phyloP scores from a whole-genome alignment of 2,329 filamentous ascomycete species.

The Colletotrichum agaves region DNA sequence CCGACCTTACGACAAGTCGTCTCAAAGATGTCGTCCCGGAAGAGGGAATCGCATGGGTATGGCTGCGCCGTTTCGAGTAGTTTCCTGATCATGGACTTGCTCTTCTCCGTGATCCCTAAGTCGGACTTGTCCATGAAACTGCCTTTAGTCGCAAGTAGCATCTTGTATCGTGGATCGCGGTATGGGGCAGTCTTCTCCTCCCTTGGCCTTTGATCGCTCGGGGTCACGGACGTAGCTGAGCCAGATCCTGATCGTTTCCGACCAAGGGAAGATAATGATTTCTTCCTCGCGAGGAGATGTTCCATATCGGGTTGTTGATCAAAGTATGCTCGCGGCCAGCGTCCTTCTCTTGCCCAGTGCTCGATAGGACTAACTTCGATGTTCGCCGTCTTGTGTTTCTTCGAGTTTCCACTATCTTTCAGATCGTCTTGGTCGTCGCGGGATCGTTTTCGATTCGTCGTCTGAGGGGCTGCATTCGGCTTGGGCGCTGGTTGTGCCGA shows the following conservation, averaged over 20 bases:
- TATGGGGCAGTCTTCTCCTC: conserved; percentile 53
- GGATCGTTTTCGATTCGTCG: conserved; percentile 2
- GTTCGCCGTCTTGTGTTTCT: not conserved
- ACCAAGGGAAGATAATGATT: not conserved
- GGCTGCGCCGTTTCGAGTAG: conserved; percentile 47
- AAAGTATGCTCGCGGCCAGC: not conserved
- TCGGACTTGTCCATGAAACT: conserved; percentile 52
- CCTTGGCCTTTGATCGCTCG: conserved; percentile 52
- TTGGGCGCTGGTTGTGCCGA: not conserved
- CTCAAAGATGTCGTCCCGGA: conserved; percentile 51
- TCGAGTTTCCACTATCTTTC: not conserved
- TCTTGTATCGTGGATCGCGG: conserved; percentile 48
- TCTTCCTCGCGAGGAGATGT: not conserved
- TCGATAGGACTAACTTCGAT: not conserved
- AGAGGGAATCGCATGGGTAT: conserved; percentile 48
- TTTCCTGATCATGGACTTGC: conserved; percentile 44
- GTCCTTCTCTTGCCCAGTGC: conserved; percentile 5
- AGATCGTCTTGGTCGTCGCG: not conserved
- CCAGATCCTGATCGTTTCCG: conserved; percentile 8
- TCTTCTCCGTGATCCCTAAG: conserved; percentile 45
- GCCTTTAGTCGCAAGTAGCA: conserved; percentile 51
- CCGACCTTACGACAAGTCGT: conserved; percentile 46
- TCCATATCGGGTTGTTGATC: not conserved
- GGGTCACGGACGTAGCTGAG: conserved; percentile 38
- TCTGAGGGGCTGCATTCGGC: not conserved